Evolutionary conservation across 305 asterid genomes (phyloP), one percentile per base, ranked within the genome.

Genomic region (Ajuga reptans): DNA sequence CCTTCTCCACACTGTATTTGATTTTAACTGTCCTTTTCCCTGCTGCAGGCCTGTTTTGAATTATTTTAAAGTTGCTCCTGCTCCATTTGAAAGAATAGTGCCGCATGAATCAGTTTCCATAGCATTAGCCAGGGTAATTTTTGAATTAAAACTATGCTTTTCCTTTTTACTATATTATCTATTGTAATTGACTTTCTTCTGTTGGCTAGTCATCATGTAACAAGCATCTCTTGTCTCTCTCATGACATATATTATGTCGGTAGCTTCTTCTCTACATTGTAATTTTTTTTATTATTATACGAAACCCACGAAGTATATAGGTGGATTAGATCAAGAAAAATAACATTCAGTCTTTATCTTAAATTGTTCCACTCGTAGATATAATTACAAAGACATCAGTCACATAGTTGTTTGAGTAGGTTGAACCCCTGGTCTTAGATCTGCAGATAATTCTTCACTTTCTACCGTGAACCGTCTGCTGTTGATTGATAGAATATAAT

Each of bases 1-100:
- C 36, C 36, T 31, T 31, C 36, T 31, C 36, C 36, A 31, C 36
- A 31, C 36, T 31, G 36, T 31, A 31, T 31, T 27, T 36, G 24
- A 6, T 41, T 55, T 42, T 72, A 75, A 69, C 52, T 29, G 59
- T 15, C 64, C 17, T 27, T 47, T 55, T 75, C 55, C 47, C 51
- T 81, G 77, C 36, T 73, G 76, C 89, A 93, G 99, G 93, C 68
- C 83, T 47, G 74, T 87, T 60, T 76, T 84, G 60, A 76, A 76
- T 75, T 93, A 93, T 81, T 89, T 91, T 68, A 69, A 79, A 55
- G 78, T 63, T 82, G 92, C 97, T 55, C 96, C 97, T 76, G 87
- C 97, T 74, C 97, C 97, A 16, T 91, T 91, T 49, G 80, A 89
- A 78, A 85, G 94, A 82, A 78, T 91, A 17, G 81, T 53, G 75